phyloP scores from a whole-genome alignment of 768 basidiomycete species.

The Boletus sp. region DNA sequence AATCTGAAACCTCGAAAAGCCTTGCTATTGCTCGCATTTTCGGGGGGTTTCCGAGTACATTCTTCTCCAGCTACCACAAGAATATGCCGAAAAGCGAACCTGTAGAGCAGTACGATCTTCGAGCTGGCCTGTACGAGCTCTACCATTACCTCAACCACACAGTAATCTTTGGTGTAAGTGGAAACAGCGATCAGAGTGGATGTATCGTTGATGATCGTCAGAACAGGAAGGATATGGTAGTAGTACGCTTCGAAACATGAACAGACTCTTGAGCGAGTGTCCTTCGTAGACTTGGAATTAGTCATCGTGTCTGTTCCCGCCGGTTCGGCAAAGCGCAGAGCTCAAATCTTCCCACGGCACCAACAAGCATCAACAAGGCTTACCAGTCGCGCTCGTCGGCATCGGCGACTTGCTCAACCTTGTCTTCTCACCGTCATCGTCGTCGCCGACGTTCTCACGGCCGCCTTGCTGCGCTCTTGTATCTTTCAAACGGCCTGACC shows the following conservation, averaged over 20 bases:
- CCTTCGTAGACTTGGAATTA: no score
- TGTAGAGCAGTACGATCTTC: slow-evolving; percentile 58
- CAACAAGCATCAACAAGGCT: slow-evolving; percentile 31
- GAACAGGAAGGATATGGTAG: slow-evolving; percentile 49
- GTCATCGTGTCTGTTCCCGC: slow-evolving; percentile 2
- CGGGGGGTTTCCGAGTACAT: slow-evolving; percentile 65
- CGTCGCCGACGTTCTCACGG: neutral
- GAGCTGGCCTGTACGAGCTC: slow-evolving; percentile 70
- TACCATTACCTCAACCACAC: slow-evolving; percentile 86
- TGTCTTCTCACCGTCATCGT: slow-evolving; percentile 15
- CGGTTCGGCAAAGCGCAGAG: slow-evolving; percentile 10
- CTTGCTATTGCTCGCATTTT: slow-evolving; percentile 79
- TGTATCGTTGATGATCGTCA: neutral
- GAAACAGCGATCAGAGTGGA: neutral
- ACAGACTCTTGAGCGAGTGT: slow-evolving; percentile 39
- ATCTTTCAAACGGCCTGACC: neutral
- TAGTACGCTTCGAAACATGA: slow-evolving; percentile 51
- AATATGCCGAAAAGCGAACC: slow-evolving; percentile 64
- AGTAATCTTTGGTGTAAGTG: slow-evolving; percentile 69
- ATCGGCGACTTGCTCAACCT: slow-evolving; percentile 18
- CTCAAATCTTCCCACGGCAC: neutral
- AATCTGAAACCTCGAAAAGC: slow-evolving; percentile 35
- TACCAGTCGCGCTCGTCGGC: slow-evolving; percentile 22
- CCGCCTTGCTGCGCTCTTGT: neutral
- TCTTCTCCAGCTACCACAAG: slow-evolving; percentile 66